Evolutionary conservation across 2,329 filamentous ascomycete genomes (phyloP), one percentile per base, ranked within the genome.

Genomic region (Sclerotinia sclerotiorum): DNA sequence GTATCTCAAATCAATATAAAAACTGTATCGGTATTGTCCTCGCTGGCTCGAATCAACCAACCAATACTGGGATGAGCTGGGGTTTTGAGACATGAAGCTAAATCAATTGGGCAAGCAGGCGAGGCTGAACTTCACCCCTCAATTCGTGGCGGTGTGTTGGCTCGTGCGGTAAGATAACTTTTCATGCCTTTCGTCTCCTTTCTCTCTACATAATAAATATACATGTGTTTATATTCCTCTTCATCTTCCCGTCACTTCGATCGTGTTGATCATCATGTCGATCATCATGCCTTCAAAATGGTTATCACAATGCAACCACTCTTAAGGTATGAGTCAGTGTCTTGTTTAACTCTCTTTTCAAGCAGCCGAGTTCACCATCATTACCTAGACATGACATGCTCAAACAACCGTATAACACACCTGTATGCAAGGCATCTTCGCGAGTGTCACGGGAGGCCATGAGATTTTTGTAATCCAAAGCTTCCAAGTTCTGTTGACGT

Each of bases 21-120:
- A 48, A 24, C 24, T 32, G 19, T 44, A 44, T 46, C 27, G 5
- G 51, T 56, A 51, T 54, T 46, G 46, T 39, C 46, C 60, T 62
- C 48, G 65, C 65, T 67, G 65, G 65, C 65, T 55, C 32, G 15
- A 52, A 67, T 67, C 27, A 44, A 55, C 52, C 24, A 27, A 35
- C 35, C 35, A 35, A 42, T 58, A 27, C 15, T 19, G 13, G 24
- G 19, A 32, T 60, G 39, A 44, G 56, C 52, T 60, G 42, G 54
- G 55, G 44, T 61, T 55, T 49, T 35, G 65, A 52, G 55, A 60
- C 64, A 66, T 65, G 42, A 39, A 49, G 64, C 32, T 51, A 44
- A 62, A 42, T 27, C 60, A 62, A 62, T 62, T 62, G 60, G 46
- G 60, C 29, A 51, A 60, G 32, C 46, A 67, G 49, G 46, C 65